Evolutionary conservation across 2,329 filamentous ascomycete species (phyloP), one percentile per base, ranked within the genome.

Genomic region (Coniochaeta prunicola): DNA sequence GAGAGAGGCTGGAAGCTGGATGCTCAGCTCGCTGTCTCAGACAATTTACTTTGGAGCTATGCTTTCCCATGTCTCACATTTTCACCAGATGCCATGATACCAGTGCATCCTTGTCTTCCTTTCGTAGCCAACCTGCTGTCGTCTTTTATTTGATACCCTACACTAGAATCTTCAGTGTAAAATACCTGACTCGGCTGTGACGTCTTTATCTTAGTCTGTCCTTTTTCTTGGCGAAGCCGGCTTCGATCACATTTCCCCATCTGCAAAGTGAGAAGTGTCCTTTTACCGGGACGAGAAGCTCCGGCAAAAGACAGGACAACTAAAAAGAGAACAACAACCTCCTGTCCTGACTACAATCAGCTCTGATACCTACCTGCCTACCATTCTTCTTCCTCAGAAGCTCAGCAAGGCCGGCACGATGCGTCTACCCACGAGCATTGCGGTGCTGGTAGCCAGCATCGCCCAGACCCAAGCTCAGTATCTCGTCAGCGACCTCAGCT

Each of bases 401-500:
- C 34, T 15, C 12, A 9, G 28, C 26, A 19, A 34, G 53, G 33
- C 56, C 40, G 48, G 24, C 69, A 73, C 65, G 59, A 82, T 82
- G 80, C 79, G 77, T 70, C 67, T 66, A 40, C 60, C 64, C 21
- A 62, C 62, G 57, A 65, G 66, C 60, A 58, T 64, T 54, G 64
- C 62, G 53, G 61, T 64, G 56, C 71, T 82, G 61, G 75, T 74
- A 63, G 75, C 76, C 59, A 69, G 76, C 66, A 65, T 83, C 58
- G 80, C 81, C 60, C 72, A 77, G 53, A 77, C 76, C 36, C 79
- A 82, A 57, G 87, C 87, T 36, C 84, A 89, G 67, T 85, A 83
- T 66, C 77, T 91, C 58, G 82, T 91, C 68, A 87, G 85, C 64
- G 85, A 86, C 67, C 80, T 91, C 55, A 92, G 89, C 71, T 96